phyloP scores from a whole-genome alignment of 2,329 filamentous ascomycete genomes.

The Catunica adiposa region DNA sequence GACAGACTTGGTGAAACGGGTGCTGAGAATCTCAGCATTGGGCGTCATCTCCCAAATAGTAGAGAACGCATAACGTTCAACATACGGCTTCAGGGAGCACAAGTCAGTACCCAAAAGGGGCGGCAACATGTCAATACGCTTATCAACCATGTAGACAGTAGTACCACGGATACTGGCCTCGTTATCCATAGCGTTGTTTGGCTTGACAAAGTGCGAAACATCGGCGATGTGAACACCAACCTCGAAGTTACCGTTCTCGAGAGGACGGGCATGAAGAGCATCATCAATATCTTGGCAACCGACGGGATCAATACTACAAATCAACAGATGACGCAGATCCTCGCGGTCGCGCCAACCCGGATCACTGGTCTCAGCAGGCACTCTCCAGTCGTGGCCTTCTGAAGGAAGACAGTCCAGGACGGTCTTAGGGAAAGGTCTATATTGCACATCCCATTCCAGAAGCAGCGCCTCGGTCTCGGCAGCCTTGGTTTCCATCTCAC shows the following conservation, averaged over 20 bases:
- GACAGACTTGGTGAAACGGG: constrained; percentile 92
- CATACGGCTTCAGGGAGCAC: constrained; percentile 90
- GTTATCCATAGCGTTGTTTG: constrained; percentile 89
- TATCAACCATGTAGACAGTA: constrained; percentile 94
- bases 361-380: constrained; percentile 63
- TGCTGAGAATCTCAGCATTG: constrained; percentile 67
- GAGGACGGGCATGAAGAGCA: constrained; percentile 67
- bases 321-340: constrained; percentile 69
- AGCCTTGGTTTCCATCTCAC: constrained; percentile 90
- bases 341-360: constrained; percentile 73
- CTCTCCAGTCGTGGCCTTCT: constrained; percentile 87
- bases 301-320: constrained; percentile 93
- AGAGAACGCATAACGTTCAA: constrained; percentile 84
- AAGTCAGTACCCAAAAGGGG: constrained; percentile 90
- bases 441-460: constrained; percentile 93
- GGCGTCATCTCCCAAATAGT: constrained; percentile 77
- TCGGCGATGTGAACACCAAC: constrained; percentile 98
- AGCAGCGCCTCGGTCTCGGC: constrained; percentile 91
- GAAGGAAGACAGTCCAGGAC: constrained; percentile 83
- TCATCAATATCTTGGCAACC: constrained; percentile 98
- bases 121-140: constrained; percentile 98
- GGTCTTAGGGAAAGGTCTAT: constrained; percentile 88
- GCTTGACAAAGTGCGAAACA: constrained; percentile 97
- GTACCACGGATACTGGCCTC: constrained; percentile 90
- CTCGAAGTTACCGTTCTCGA: constrained; percentile 88